Percentiles rank a stretch among this genome's conserved stretches.
Conservation (phyloP, 2,329 filamentous ascomycete genomes). For the Monosporascus sp. region DNA sequence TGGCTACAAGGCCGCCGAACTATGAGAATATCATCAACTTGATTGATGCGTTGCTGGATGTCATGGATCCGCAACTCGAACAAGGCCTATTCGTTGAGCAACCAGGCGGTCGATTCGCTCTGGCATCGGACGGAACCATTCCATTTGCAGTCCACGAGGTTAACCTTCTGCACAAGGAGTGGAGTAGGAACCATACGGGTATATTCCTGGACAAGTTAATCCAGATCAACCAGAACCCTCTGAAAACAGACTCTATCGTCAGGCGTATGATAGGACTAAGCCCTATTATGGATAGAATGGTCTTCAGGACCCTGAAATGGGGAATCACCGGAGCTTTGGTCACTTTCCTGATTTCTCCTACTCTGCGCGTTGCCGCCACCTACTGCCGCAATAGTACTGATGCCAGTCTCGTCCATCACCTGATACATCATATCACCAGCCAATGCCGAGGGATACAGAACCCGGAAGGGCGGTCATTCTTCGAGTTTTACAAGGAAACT, state of each 20-base stretch:
- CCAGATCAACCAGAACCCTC: constrained; percentile 51
- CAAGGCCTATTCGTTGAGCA: constrained; percentile 33
- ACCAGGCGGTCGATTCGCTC: constrained; percentile 33
- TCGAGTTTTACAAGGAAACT: constrained; percentile 37
- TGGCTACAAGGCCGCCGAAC: constrained; percentile 44
- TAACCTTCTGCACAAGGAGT: constrained; percentile 39
- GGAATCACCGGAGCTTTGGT: constrained; percentile 48
- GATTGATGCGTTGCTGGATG: constrained; percentile 38
- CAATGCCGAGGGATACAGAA: constrained; percentile 42
- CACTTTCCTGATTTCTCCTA: constrained; percentile 45
- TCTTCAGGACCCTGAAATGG: constrained; percentile 48
- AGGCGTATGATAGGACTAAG: constrained; percentile 49
- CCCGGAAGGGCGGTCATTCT: constrained; percentile 42
- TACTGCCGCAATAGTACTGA: constrained; percentile 44
- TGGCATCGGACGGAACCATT: constrained; percentile 30
- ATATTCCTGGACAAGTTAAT: constrained; percentile 65
- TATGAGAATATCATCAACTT: constrained; percentile 50
- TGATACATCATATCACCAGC: constrained; percentile 38
- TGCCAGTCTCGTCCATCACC: constrained; percentile 26
- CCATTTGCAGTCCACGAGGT: constrained; percentile 43
- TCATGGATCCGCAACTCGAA: constrained; percentile 35
- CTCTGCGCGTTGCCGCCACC: constrained; percentile 49
- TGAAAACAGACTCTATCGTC: constrained; percentile 51
- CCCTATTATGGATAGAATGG: constrained; percentile 41
- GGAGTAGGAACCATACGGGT: constrained; percentile 33